These are phyloP conservation scores for Luvunga scandens DNA, from an alignment of 345 rosid species.

Conservation along the genomic window DNA sequence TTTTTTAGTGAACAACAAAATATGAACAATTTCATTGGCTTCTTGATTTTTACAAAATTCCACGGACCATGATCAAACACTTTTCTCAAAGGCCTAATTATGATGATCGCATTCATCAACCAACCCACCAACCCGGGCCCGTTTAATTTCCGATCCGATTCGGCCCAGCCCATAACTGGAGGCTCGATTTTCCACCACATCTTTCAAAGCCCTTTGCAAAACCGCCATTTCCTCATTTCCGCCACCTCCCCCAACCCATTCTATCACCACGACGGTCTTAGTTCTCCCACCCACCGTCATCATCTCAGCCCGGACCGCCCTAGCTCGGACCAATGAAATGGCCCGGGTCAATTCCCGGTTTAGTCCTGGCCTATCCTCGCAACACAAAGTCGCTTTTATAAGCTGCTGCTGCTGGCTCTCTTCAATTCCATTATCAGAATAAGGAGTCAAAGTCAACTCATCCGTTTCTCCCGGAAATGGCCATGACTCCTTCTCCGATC, in stretches of 20 bases:
- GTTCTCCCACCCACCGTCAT: slow-evolving; percentile 55
- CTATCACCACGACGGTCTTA: slow-evolving; percentile 35
- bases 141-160: background rate
- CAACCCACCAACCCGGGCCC: background rate
- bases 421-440: too few species aligned
- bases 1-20: background rate
- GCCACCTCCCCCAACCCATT: slow-evolving; percentile 26
- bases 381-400: slow-evolving; percentile 42
- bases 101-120: background rate
- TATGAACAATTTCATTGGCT: background rate
- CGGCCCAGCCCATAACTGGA: slow-evolving; percentile 25
- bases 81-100: background rate
- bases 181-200: slow-evolving; percentile 37
- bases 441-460: slow-evolving; percentile 32
- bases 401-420: background rate
- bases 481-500: slow-evolving; percentile 17
- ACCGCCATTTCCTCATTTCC: slow-evolving; percentile 29
- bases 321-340: slow-evolving; percentile 34
- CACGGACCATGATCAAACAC: background rate
- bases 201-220: slow-evolving; percentile 38
- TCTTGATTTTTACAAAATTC: background rate
- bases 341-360: slow-evolving; percentile 41
- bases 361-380: slow-evolving; percentile 54
- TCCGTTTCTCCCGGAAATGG: slow-evolving; percentile 44
- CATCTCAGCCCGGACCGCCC: slow-evolving; percentile 49